Percentiles rank a stretch among this genome's conserved stretches.
Evolutionary conservation across 371 early-diverging fungal species (phyloP).

Genomic region (Nematocida parisii): DNA sequence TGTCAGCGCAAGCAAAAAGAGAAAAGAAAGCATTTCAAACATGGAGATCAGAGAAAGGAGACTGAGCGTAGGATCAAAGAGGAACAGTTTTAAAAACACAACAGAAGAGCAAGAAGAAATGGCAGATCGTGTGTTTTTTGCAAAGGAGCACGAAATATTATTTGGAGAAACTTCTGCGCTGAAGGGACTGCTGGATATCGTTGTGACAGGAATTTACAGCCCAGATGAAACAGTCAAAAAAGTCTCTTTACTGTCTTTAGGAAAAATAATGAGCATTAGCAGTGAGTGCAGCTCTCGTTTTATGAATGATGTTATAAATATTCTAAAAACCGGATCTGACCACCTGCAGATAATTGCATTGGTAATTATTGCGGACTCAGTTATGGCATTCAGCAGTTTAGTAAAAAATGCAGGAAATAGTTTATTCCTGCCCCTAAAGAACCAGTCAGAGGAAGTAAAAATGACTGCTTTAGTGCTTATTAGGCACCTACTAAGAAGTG

Average conservation of each 20-base stretch:
- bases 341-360: conserved; percentile 23
- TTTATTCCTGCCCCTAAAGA: conserved; percentile 25
- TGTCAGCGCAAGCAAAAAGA: background rate
- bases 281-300: conserved; percentile 46
- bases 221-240: conserved; percentile 15
- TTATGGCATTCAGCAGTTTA: conserved; percentile 57
- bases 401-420: conserved; percentile 30
- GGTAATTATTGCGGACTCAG: conserved; percentile 48
- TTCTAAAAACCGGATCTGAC: background rate
- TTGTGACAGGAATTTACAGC: conserved; percentile 18
- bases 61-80: conserved; percentile 63
- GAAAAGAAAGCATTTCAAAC: background rate
- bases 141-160: conserved; percentile 68
- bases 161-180: conserved; percentile 61
- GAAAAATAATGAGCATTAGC: conserved; percentile 52
- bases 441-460: conserved; percentile 13
- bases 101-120: conserved; percentile 68
- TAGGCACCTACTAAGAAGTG: conserved; percentile 45
- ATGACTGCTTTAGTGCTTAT: conserved; percentile 45
- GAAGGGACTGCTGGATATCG: conserved; percentile 42
- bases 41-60: conserved; percentile 66
- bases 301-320: conserved; percentile 26
- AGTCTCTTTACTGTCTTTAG: conserved; percentile 40
- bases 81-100: conserved; percentile 57
- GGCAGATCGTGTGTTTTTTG: conserved; percentile 66